phyloP scores from a whole-genome alignment of 2,329 filamentous ascomycete species.

The Botrytis galanthina region DNA sequence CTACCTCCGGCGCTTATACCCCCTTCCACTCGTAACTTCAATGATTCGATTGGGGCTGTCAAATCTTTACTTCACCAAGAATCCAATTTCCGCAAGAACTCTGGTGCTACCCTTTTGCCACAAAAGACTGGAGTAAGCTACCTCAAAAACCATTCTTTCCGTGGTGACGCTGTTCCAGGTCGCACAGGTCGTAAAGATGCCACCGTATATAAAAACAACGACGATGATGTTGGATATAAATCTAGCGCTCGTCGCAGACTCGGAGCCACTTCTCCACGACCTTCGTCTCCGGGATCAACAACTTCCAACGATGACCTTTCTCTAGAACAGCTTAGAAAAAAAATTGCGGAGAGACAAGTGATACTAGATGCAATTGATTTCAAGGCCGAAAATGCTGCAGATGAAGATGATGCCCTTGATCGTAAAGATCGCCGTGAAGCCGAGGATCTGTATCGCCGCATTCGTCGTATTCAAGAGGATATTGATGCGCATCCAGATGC shows the following conservation, averaged over 20 bases:
- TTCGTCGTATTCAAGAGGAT: conserved; percentile 88
- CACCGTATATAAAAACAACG: conserved; percentile 95
- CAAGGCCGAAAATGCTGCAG: conserved; percentile 81
- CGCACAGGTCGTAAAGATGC: conserved; percentile 78
- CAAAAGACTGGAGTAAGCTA: conserved; percentile 99
- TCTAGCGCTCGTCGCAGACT: conserved; percentile 89
- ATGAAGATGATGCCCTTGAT: conserved; percentile 91
- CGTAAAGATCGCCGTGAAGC: conserved; percentile 86
- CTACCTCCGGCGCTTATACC: conserved; percentile 91
- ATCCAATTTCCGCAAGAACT: conserved; percentile 83
- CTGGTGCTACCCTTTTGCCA: conserved; percentile 84
- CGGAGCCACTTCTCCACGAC: conserved; percentile 71
- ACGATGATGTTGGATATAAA: conserved; percentile 86
- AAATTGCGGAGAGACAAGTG: conserved; percentile 90
- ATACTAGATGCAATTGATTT: conserved; percentile 96
- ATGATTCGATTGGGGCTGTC: conserved; percentile 87
- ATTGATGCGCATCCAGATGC: conserved; percentile 89
- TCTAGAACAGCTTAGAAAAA: conserved; percentile 86
- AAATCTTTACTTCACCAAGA: conserved; percentile 87
- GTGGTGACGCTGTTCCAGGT: conserved; percentile 57
- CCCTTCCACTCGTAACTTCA: conserved; percentile 90
- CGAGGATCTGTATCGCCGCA: conserved; percentile 89
- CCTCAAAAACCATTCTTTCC: conserved; percentile 92
- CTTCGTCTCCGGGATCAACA: conserved; percentile 68
- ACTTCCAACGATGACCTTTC: conserved; percentile 76